Percentiles rank a stretch among this genome's conserved stretches.
These are phyloP conservation scores for Candida verbasci DNA, from an alignment of 805 yeast genomes.

Conservation along the genomic window DNA sequence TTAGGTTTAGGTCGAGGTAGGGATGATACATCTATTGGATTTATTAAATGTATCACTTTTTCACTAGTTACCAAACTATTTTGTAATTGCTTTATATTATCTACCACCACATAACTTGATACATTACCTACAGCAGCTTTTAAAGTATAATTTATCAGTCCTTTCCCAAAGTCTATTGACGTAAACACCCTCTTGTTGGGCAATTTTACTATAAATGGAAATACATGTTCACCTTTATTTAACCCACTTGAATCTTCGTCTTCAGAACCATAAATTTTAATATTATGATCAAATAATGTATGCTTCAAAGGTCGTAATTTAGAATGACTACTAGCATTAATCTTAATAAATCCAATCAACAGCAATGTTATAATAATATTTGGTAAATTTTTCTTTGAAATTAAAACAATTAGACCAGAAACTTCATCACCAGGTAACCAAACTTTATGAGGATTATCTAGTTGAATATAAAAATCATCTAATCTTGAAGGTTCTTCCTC, in stretches of 20 bases:
- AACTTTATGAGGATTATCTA: constrained; percentile 70
- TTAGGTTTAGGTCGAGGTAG: constrained; percentile 68
- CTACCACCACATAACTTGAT: constrained; percentile 8
- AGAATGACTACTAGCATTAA: constrained; percentile 49
- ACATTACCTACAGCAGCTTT: constrained; percentile 42
- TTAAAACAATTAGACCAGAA: constrained; percentile 57
- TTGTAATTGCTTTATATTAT: constrained; percentile 15
- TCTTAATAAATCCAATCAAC: constrained; percentile 53
- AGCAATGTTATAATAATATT: constrained; percentile 52
- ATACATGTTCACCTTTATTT: constrained; percentile 80
- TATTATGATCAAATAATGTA: constrained; percentile 54
- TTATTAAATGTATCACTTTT: constrained; percentile 53
- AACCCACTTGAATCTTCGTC: constrained; percentile 39
- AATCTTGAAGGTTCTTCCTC: constrained; percentile 39
- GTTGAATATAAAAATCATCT: constrained; percentile 62
- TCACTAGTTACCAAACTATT: constrained; percentile 45
- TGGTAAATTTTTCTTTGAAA: constrained; percentile 50
- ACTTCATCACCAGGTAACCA: constrained; percentile 81
- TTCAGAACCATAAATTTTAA: constrained; percentile 49
- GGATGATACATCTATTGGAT: constrained; percentile 69
- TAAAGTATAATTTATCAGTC: constrained; percentile 67
- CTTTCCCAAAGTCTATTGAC: constrained; percentile 77
- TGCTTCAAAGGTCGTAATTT: constrained; percentile 51
- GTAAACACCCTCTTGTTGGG: constrained; percentile 72
- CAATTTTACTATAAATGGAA: constrained; percentile 80